Evolutionary conservation across 176 grass and related monocot genomes (phyloP).

Genomic region (Pontederia crassipes): DNA sequence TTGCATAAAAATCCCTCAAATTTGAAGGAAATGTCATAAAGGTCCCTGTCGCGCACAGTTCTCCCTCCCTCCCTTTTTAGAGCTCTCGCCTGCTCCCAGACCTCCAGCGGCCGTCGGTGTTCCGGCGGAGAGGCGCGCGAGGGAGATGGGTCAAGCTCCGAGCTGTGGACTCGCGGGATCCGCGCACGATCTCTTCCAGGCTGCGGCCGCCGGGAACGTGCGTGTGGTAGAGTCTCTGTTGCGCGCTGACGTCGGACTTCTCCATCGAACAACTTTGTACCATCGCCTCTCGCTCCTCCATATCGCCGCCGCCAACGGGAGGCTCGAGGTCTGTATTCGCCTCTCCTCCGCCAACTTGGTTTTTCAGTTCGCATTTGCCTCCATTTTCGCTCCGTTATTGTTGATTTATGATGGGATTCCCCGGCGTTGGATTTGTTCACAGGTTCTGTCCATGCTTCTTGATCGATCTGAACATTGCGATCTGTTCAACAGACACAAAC

Average conservation of each 20-base stretch:
- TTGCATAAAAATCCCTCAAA: too few relatives aligned
- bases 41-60: too few relatives aligned
- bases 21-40: too few relatives aligned
- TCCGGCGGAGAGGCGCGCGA: neutral
- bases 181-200: constrained; percentile 6
- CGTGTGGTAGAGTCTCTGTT: neutral
- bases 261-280: constrained; percentile 5
- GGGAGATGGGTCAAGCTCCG: constrained; percentile 1
- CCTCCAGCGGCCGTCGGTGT: constrained; percentile 2
- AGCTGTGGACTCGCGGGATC: constrained; percentile 1
- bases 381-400: neutral
- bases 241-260: neutral
- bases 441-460: constrained; percentile 5
- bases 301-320: constrained; percentile 13
- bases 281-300: constrained; percentile 9
- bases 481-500: constrained; percentile 8
- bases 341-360: neutral
- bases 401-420: neutral
- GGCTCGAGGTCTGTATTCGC: neutral
- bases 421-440: neutral
- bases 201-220: constrained; percentile 3
- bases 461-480: constrained; percentile 2
- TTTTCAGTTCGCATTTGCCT: neutral
- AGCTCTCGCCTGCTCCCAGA: too few relatives aligned
- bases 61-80: too few relatives aligned